A percentile compares a stretch with the other conserved stretches of the same genome.
Conservation (phyloP, 768 basidiomycete genomes). For the Leccinum olivaceopallidum region DNA sequence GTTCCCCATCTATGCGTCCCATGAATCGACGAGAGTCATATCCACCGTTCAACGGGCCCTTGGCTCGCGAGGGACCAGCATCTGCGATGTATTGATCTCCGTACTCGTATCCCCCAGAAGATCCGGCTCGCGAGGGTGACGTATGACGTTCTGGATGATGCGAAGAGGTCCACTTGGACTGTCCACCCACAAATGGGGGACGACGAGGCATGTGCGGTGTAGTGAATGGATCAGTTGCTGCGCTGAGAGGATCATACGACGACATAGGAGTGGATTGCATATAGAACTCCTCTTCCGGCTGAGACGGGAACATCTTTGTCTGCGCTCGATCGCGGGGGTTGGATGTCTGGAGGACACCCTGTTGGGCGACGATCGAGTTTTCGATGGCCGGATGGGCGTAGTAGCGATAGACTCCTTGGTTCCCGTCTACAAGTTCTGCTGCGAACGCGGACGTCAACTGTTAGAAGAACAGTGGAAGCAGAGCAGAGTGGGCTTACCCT, state of each 20-base stretch:
- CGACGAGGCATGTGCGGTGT: background rate
- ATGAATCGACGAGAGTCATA: background rate
- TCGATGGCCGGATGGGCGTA: background rate
- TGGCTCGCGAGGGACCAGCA: conserved; percentile 6
- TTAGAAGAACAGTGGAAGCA: background rate
- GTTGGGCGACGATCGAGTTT: conserved; percentile 1
- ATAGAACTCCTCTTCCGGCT: conserved; percentile 4
- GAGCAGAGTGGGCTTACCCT: conserved; percentile 1
- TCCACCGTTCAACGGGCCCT: background rate
- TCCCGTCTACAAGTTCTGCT: conserved; percentile 6
- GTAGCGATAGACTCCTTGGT: conserved; percentile 8
- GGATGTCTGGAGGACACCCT: conserved; percentile 6
- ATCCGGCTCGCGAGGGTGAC: background rate
- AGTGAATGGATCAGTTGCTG: background rate
- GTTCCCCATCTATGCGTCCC: background rate
- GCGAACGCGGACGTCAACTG: background rate
- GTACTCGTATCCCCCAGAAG: background rate
- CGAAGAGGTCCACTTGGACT: background rate
- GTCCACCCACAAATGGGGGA: conserved; percentile 3
- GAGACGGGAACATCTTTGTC: conserved; percentile 6
- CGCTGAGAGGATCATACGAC: background rate
- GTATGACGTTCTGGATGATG: background rate
- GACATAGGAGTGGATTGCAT: background rate
- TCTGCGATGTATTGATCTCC: background rate
- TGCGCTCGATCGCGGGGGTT: conserved; percentile 8